Evolutionary conservation across 805 yeast genomes (phyloP).

Genomic region (Priceomyces haplophilus): DNA sequence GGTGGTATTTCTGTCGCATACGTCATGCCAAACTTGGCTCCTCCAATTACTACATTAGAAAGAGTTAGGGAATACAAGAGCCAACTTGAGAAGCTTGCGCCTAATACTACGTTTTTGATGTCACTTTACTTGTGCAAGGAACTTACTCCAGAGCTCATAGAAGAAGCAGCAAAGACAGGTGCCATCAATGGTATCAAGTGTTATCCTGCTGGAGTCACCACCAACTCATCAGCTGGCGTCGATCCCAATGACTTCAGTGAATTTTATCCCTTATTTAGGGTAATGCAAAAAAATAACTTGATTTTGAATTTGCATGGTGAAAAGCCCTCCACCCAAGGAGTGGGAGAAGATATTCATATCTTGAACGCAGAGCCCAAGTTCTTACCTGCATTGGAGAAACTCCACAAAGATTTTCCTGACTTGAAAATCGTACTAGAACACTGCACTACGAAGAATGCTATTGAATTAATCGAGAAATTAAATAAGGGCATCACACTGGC

Average conservation of each 20-base stretch:
- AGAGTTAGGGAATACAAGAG: slow-evolving; percentile 68
- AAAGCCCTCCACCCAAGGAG: slow-evolving; percentile 63
- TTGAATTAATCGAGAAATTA: slow-evolving; percentile 69
- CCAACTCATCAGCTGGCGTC: slow-evolving; percentile 89
- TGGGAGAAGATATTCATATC: slow-evolving; percentile 67
- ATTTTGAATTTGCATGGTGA: slow-evolving; percentile 94
- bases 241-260: slow-evolving; percentile 87
- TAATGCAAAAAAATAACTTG: slow-evolving; percentile 74
- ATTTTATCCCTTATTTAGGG: slow-evolving; percentile 86
- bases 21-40: slow-evolving; percentile 93
- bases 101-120: slow-evolving; percentile 87
- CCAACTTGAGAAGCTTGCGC: slow-evolving; percentile 61
- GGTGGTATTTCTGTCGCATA: slow-evolving; percentile 93
- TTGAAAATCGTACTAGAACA: slow-evolving; percentile 88
- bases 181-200: slow-evolving; percentile 88
- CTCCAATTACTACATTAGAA: slow-evolving; percentile 81
- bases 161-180: slow-evolving; percentile 66
- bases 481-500: slow-evolving; percentile 26
- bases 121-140: slow-evolving; percentile 77
- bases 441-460: slow-evolving; percentile 89
- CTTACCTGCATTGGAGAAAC: slow-evolving; percentile 78
- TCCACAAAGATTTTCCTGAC: slow-evolving; percentile 81
- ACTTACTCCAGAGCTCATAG: slow-evolving; percentile 81
- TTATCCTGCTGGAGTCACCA: slow-evolving; percentile 99
- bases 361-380: slow-evolving; percentile 92